Conservation (phyloP, 169 alveolate genomes). For the Cryptosporidium ryanae region DNA sequence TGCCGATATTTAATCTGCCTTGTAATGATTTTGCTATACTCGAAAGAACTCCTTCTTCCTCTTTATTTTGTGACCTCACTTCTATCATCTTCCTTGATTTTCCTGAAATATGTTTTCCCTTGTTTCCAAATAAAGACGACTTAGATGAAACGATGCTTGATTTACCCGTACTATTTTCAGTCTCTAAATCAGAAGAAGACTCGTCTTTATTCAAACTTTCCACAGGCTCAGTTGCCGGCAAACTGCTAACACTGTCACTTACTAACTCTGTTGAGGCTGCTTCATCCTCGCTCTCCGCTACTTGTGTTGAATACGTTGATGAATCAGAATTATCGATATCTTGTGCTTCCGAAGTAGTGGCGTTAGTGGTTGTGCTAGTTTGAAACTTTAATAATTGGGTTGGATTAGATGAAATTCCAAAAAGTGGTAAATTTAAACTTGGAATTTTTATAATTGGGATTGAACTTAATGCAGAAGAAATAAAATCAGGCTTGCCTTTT, state of each 20-base stretch:
- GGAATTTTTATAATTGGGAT: constrained; percentile 52
- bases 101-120: neutral
- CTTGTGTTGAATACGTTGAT: neutral
- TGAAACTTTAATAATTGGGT: neutral
- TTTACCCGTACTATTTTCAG: neutral
- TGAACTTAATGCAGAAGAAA: constrained; percentile 28
- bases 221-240: neutral
- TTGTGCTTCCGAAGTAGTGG: neutral
- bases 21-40: constrained; percentile 24
- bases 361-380: constrained; percentile 11
- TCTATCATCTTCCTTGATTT: constrained; percentile 1
- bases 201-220: neutral
- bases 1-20: neutral
- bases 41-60: constrained; percentile 14
- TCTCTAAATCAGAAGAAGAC: neutral
- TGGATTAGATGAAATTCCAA: constrained; percentile 43
- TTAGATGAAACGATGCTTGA: neutral
- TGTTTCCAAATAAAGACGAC: neutral
- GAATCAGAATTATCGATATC: neutral
- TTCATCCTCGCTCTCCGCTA: neutral
- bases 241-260: neutral
- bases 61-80: constrained; percentile 5
- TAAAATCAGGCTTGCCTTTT: constrained; percentile 36
- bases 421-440: constrained; percentile 40
- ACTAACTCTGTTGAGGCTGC: neutral